Percentiles rank a stretch among this genome's conserved stretches.
Conservation (phyloP, 2,329 filamentous ascomycete species). For the Epichloe festucae region DNA sequence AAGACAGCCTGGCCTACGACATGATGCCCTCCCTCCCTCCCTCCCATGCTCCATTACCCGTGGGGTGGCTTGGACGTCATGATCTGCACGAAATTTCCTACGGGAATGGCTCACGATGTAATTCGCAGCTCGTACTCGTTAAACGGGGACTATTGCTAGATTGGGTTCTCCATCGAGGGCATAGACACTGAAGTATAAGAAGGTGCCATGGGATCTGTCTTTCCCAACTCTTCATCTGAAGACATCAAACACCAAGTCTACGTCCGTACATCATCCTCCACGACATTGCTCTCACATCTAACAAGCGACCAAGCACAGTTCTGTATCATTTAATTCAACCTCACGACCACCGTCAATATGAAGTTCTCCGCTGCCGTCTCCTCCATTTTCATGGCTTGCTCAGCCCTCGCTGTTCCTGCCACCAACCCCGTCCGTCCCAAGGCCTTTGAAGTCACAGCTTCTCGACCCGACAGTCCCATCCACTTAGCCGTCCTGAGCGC, state of each 20-base stretch:
- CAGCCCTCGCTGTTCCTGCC: slow-evolving; percentile 15
- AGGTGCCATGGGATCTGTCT: not conserved
- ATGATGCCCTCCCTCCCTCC: no score
- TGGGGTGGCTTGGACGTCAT: slow-evolving; percentile 1
- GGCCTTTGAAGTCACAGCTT: slow-evolving; percentile 35
- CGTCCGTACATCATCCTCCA: not conserved
- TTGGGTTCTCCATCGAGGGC: no score
- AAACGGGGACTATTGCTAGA: no score
- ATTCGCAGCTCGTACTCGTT: no score
- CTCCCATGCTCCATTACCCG: no score
- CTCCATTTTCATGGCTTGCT: slow-evolving; percentile 14
- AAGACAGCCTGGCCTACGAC: no score
- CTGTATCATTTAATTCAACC: not conserved
- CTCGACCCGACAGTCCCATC: slow-evolving; percentile 35
- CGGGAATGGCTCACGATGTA: no score
- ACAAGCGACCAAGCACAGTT: not conserved
- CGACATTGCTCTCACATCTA: not conserved
- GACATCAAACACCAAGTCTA: not conserved
- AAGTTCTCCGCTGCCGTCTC: slow-evolving; percentile 16
- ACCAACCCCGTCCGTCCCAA: slow-evolving; percentile 10
- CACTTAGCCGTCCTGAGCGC: slow-evolving; percentile 36
- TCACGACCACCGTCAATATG: slow-evolving; percentile 10
- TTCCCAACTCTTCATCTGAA: not conserved
- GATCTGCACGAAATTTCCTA: slow-evolving; percentile 7
- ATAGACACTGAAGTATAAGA: not conserved